phyloP scores from a whole-genome alignment of 306 rosid species.

The Inga oerstediana region DNA sequence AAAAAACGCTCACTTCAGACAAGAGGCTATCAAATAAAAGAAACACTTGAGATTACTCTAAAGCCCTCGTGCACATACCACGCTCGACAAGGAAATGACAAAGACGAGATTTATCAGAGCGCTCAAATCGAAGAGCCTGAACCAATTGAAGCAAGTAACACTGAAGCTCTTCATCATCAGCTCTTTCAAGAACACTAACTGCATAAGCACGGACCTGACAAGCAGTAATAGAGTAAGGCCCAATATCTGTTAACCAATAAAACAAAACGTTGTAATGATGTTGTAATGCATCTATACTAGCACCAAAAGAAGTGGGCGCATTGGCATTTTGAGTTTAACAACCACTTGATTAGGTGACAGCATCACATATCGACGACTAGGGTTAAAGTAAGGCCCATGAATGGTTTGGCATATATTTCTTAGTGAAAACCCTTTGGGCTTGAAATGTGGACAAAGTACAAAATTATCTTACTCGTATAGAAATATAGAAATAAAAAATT shows the following conservation, averaged over 20 bases:
- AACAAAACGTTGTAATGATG: not conserved
- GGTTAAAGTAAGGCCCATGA: not conserved
- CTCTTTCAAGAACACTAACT: slow-evolving; percentile 97
- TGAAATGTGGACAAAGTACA: not conserved
- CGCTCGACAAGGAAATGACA: slow-evolving; percentile 91
- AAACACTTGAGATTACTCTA: slow-evolving; percentile 33
- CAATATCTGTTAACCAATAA: slow-evolving; percentile 5
- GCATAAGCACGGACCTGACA: slow-evolving; percentile 99
- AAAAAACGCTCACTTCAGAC: slow-evolving; percentile 44
- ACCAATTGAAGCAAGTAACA: slow-evolving; percentile 97
- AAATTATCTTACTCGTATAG: not conserved
- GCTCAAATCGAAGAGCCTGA: slow-evolving; percentile 98
- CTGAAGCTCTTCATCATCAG: slow-evolving; percentile 96
- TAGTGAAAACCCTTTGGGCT: not conserved
- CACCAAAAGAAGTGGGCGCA: not conserved
- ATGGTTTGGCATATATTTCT: not conserved
- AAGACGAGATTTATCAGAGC: slow-evolving; percentile 92
- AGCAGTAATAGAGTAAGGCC: slow-evolving; percentile 20
- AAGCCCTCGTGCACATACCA: slow-evolving; percentile 57
- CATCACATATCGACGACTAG: not conserved
- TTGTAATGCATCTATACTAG: slow-evolving; percentile 22
- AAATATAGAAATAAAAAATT: not conserved
- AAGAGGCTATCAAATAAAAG: slow-evolving; percentile 35
- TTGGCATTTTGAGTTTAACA: not conserved
- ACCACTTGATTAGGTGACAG: not conserved